Base-by-base conservation (phyloP, 2,329 filamentous ascomycete genomes). In the Elsinoe perseae region DNA sequence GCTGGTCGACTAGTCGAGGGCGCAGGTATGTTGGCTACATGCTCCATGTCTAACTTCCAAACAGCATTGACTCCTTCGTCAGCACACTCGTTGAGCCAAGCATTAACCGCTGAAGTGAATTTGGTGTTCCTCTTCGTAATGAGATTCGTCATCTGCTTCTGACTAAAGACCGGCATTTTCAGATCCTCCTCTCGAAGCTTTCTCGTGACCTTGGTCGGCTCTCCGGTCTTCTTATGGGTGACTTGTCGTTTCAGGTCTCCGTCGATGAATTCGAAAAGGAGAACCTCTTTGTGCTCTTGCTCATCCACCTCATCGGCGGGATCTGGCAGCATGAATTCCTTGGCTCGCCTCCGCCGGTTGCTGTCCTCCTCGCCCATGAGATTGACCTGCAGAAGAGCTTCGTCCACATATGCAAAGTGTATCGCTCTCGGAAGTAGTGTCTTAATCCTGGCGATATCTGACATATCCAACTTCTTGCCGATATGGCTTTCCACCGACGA, bases 191-290 rank as follows among this genome's bases (percentile, higher is more conserved):
- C 81, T 58, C 82, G 79, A 60, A 90, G 75, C 64, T 81, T 87
- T 57, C 83, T 79, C 10, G 77, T 82, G 0, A 86, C 79, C 56
- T 84, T 86, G 0, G 79, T 82, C 0, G 84, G 79, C 68, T 91
- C 83, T 1, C 87, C 87, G 0, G 86, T 89, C 68, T 86, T 87
- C 55, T 82, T 80, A 67, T 85, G 75, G 54, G 79, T 75, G 0
- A 90, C 86, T 66, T 95, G 85, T 38, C 87, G 79, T 72, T 91
- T 96, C 62, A 97, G 71, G 67, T 96, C 92, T 0, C 87, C 91
- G 68, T 97, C 93, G 16, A 95, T 73, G 63, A 95, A 97, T 68
- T 97, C 93, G 64, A 98, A 95, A 32, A 92, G 81, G 21, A 98
- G 72, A 14, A 95, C 85, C 63, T 95, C 84, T 53, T 79, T 75